Evolutionary conservation across 257 asterid genomes (phyloP).

Genomic region (Solanum pimpinellifolium): DNA sequence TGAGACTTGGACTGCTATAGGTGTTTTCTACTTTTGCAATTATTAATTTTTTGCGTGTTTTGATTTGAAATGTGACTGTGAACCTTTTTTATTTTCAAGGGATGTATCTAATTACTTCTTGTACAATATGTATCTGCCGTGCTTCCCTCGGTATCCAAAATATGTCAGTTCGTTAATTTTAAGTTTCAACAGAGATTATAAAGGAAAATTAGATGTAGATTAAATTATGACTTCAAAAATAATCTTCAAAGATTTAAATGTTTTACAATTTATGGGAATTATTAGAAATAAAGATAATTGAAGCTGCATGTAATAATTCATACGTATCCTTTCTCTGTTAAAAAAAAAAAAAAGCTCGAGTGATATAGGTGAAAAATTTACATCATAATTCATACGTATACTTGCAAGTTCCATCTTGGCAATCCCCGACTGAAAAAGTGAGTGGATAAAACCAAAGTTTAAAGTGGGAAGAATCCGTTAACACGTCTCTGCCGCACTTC

Average conservation of each 20-base stretch:
- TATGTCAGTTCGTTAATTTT: not conserved
- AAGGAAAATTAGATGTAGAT: not conserved
- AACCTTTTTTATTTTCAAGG: not conserved
- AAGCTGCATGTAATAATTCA: not conserved
- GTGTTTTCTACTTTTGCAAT: not conserved
- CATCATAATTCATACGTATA: not conserved
- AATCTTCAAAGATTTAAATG: not conserved
- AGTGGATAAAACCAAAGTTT: not conserved
- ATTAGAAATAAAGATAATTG: not conserved
- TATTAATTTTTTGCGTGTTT: not conserved
- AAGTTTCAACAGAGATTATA: not conserved
- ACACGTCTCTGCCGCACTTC: not conserved
- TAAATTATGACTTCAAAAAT: not conserved
- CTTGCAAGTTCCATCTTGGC: not conserved
- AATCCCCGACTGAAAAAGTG: not conserved
- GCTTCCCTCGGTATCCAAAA: not conserved
- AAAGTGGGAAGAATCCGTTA: not conserved
- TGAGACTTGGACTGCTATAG: not conserved
- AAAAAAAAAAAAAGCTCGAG: not conserved
- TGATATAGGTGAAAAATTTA: not conserved
- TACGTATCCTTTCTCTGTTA: not conserved
- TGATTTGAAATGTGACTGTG: not conserved
- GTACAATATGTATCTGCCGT: not conserved
- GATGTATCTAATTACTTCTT: not conserved
- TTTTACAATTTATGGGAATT: not conserved